Evolutionary conservation across 192 early-diverging fungal genomes (phyloP).

Genomic region (Umbelopsis ramanniana): DNA sequence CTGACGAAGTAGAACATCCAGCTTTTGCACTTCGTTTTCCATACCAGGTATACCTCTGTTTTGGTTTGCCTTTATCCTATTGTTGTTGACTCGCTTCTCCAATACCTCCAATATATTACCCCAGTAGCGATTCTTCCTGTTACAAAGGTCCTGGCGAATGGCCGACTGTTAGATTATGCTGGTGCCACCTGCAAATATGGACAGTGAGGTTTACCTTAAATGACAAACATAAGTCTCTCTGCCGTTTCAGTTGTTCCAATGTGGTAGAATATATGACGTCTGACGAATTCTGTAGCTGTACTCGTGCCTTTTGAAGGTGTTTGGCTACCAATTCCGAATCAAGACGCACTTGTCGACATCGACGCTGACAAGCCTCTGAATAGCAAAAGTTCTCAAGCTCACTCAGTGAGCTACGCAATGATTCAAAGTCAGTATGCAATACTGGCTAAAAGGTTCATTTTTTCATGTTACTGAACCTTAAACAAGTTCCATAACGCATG

Average conservation of each 20-base stretch:
- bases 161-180: neutral
- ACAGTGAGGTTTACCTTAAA: constrained; percentile 36
- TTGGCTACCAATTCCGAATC: constrained; percentile 51
- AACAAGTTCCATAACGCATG: constrained; percentile 50
- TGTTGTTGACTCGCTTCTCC: constrained; percentile 52
- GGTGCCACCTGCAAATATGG: neutral
- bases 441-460: constrained; percentile 20
- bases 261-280: constrained; percentile 39
- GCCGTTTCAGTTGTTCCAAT: constrained; percentile 63
- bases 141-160: constrained; percentile 43
- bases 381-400: constrained; percentile 61
- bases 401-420: constrained; percentile 49
- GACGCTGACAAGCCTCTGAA: constrained; percentile 52
- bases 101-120: constrained; percentile 54
- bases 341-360: constrained; percentile 54
- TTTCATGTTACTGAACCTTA: constrained; percentile 41
- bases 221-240: constrained; percentile 64
- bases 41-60: constrained; percentile 46
- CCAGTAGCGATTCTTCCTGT: constrained; percentile 49
- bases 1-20: constrained; percentile 40
- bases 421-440: neutral
- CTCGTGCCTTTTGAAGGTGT: constrained; percentile 44
- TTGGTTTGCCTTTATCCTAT: constrained; percentile 54
- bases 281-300: constrained; percentile 37
- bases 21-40: constrained; percentile 47